Conservation (phyloP, 2,329 filamentous ascomycete species). For the Xylariaceae sp. region DNA sequence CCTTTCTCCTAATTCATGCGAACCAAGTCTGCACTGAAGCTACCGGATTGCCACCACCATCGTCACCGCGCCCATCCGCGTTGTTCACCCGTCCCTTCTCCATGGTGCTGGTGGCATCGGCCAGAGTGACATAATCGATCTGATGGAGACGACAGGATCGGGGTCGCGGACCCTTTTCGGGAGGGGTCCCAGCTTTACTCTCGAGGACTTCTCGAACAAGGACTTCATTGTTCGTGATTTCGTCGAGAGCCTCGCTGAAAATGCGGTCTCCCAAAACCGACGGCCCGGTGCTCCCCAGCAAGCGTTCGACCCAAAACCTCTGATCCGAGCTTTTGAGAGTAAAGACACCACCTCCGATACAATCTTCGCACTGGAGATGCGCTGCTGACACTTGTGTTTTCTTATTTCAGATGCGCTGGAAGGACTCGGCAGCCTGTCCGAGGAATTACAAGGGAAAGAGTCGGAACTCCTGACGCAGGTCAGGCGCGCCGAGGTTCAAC, state of each 20-base stretch:
- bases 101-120: constrained; percentile 24
- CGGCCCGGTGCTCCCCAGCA: constrained; percentile 63
- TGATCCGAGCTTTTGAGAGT: constrained; percentile 93
- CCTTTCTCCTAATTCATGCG: not conserved
- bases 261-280: constrained; percentile 70
- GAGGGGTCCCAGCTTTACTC: constrained; percentile 73
- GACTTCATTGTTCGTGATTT: constrained; percentile 99
- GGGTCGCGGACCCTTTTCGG: constrained; percentile 66
- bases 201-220: constrained; percentile 81
- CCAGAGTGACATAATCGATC: constrained; percentile 24
- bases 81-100: not conserved
- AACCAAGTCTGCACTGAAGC: not conserved
- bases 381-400: constrained; percentile 30
- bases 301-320: constrained; percentile 87
- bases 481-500: constrained; percentile 82
- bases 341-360: constrained; percentile 18
- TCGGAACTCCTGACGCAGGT: constrained; percentile 88
- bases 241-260: constrained; percentile 86
- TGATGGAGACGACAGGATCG: constrained; percentile 40
- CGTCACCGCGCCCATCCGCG: not conserved
- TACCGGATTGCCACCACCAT: not conserved
- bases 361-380: not conserved
- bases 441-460: constrained; percentile 83
- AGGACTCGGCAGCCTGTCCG: constrained; percentile 64
- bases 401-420: constrained; percentile 53